Evolutionary conservation across 179 eudicot genomes (phyloP).

Genomic region (Pouteria campechiana): DNA sequence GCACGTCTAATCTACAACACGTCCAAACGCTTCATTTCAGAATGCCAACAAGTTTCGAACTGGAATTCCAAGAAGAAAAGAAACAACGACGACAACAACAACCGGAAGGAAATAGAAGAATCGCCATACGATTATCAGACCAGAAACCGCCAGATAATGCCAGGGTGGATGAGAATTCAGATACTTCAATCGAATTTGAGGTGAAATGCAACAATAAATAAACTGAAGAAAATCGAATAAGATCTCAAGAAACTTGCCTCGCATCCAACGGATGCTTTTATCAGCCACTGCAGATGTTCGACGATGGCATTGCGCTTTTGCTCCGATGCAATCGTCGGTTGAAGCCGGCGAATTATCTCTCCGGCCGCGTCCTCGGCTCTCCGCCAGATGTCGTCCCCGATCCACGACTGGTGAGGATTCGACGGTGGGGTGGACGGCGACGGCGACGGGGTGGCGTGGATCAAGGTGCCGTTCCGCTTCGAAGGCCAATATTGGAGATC

Average conservation of each 20-base stretch:
- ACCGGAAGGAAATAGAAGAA: neutral
- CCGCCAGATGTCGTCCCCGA: conserved; percentile 13
- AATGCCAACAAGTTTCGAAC: too few species aligned
- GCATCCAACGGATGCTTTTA: conserved; percentile 8
- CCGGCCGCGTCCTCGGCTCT: conserved; percentile 16
- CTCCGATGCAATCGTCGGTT: conserved; percentile 29
- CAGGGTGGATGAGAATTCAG: neutral
- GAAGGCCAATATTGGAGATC: too few species aligned
- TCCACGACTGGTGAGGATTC: conserved; percentile 18
- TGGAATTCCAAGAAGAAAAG: neutral
- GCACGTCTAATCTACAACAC: too few species aligned
- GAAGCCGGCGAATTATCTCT: conserved; percentile 18
- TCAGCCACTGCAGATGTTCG: conserved; percentile 21
- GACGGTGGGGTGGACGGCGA: neutral
- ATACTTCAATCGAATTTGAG: neutral
- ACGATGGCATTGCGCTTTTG: conserved; percentile 24
- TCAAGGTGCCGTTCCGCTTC: too few species aligned
- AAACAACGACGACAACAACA: neutral
- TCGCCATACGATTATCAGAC: neutral
- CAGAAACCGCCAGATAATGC: neutral
- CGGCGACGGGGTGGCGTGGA: too few species aligned
- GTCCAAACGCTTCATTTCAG: too few species aligned
- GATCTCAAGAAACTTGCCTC: conserved; percentile 18
- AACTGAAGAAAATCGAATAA: neutral
- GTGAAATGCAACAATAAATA: neutral